Evolutionary conservation across 345 rosid species (phyloP), one percentile per base, ranked within the genome.

Genomic region (Capsella bursapastoris): DNA sequence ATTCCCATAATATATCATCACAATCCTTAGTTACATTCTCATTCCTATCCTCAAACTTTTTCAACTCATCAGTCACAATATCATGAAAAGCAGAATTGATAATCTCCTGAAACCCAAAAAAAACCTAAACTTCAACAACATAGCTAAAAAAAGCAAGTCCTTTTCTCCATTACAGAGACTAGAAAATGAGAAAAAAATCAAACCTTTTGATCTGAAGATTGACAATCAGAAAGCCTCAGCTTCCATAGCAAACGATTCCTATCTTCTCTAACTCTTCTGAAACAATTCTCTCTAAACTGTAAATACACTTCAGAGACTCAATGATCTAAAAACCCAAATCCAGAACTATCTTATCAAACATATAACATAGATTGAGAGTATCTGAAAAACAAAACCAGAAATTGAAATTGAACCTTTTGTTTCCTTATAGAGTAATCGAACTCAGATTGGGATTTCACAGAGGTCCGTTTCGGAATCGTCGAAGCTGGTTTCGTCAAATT

Each of bases 1-100:
- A 95, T 73, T 95, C 97, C 97, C 99, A 95, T 18, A 95, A 71
- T 49, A 76, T 74, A 80, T 92, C 97, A 78, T 62, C 74, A 8
- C 55, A 73, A 52, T 79, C 77, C 8, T 64, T 31, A 43, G 52
- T 29, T 27, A 47, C 35, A 29, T 56, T 49, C 44, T 68, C 45
- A 49, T 62, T 48, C 47, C 75, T 72, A 70, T 79, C 77, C 71
- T 83, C 80, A 6, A 95, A 68, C 71, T 83, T 90, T 64, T 86
- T 74, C 37, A 92, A 72, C 70, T 95, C 98, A 82, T 86, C 89
- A 43, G 82, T 83, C 60, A 92, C 88, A 71, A 92, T 95, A 55
- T 85, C 87, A 63, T 80, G 77, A 68, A 90, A 88, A 48, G 97
- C 85, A 56, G 85, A 78, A 65, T 80, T 80, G 52, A 92, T 81